phyloP scores from a whole-genome alignment of 768 basidiomycete species.

The Chalciporus pseudorubinellus region DNA sequence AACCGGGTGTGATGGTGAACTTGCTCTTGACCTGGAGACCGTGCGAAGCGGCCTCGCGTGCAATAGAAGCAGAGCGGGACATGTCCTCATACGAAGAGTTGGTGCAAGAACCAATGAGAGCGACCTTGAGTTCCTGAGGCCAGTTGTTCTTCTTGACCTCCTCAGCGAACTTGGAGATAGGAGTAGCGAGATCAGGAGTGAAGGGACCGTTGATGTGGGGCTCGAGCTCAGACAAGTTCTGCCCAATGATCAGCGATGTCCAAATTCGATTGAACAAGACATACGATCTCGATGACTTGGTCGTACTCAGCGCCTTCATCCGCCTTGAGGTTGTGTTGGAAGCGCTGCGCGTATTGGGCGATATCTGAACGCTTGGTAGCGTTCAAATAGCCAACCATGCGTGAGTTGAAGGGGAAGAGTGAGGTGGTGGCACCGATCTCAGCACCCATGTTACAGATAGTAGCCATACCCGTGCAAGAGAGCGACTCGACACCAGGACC shows the following conservation, averaged over 20 bases:
- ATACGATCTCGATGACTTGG: constrained; percentile 85
- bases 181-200: constrained; percentile 99
- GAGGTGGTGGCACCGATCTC: constrained; percentile 99
- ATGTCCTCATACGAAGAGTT: constrained; percentile 99
- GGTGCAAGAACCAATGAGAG: constrained; percentile 98
- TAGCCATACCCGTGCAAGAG: constrained; percentile 98
- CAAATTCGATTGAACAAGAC: constrained; percentile 25
- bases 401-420: constrained; percentile 96
- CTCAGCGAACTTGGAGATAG: constrained; percentile 90
- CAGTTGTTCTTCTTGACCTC: constrained; percentile 94
- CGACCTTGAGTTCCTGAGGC: constrained; percentile 97
- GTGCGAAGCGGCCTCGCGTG: constrained; percentile 81
- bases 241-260: not conserved
- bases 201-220: constrained; percentile 99
- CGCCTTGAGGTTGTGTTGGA: constrained; percentile 86
- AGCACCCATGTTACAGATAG: constrained; percentile 99
- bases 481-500: constrained; percentile 94
- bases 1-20: constrained; percentile 98
- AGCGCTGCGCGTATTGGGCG: constrained; percentile 83
- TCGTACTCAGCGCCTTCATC: constrained; percentile 93
- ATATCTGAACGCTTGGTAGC: constrained; percentile 93
- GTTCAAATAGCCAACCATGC: constrained; percentile 90
- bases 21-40: constrained; percentile 87
- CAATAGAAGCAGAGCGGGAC: constrained; percentile 95
- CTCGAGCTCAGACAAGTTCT: constrained; percentile 96